Evolutionary conservation across 805 yeast genomes (phyloP).

Genomic region (Ogataea naganishii): DNA sequence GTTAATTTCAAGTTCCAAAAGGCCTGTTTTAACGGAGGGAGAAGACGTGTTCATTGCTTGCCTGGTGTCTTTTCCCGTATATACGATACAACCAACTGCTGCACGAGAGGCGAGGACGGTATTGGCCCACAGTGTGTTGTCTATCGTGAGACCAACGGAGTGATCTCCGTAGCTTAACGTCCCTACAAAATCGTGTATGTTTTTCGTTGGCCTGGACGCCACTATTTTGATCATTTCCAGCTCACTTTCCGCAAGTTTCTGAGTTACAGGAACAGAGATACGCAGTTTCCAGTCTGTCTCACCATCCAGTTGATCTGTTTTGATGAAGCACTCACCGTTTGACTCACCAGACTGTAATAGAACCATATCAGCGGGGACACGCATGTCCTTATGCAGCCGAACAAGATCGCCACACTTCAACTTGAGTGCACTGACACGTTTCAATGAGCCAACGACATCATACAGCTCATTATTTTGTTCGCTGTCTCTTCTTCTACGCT

Average conservation of each 20-base stretch:
- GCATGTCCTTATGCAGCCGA: constrained; percentile 63
- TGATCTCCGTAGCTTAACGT: constrained; percentile 52
- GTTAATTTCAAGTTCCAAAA: constrained; percentile 87
- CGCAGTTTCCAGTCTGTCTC: constrained; percentile 98
- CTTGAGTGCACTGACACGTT: constrained; percentile 45
- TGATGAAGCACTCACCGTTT: constrained; percentile 83
- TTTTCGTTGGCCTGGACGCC: constrained; percentile 76
- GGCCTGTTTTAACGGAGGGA: constrained; percentile 81
- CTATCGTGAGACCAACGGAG: constrained; percentile 64
- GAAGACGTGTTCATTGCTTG: constrained; percentile 90
- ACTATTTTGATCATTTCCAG: constrained; percentile 47
- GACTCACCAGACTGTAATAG: constrained; percentile 74
- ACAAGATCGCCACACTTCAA: constrained; percentile 84
- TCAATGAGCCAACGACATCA: constrained; percentile 48
- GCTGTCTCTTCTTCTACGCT: constrained; percentile 79
- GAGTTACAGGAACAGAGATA: constrained; percentile 68
- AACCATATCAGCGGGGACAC: constrained; percentile 92
- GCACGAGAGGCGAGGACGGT: constrained; percentile 94
- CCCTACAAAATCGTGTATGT: constrained; percentile 78
- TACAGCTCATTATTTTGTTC: constrained; percentile 83
- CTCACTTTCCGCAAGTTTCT: constrained; percentile 41
- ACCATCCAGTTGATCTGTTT: constrained; percentile 97
- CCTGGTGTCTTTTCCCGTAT: constrained; percentile 90
- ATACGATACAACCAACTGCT: constrained; percentile 79
- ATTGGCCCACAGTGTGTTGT: constrained; percentile 96